Evolutionary conservation across 192 early-diverging fungal species (phyloP), one percentile per base, ranked within the genome.

Genomic region (Backusella australiensis): DNA sequence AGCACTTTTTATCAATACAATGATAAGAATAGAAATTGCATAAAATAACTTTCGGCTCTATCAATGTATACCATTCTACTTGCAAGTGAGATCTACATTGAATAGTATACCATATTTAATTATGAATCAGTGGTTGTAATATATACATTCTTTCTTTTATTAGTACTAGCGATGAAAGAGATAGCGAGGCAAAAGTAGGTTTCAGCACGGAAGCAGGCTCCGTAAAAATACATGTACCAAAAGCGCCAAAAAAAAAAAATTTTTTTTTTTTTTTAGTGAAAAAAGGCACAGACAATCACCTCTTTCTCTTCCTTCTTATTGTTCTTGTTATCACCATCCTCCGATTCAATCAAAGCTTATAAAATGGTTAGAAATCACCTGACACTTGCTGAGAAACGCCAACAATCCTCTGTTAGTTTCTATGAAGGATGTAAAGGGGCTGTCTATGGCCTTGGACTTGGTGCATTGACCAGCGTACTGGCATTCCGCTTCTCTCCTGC

Each of bases 401-500:
- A 63, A 1, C 23, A 63, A 29, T 4, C 11, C 12, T 63, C 56
- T 63, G 23, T 63, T 8, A 63, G 56, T 29, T 63, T 63, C 56
- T 29, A 29, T 29, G 23, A 63, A 29, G 56, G 23, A 8, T 63
- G 23, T 63, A 63, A 63, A 63, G 11, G 23, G 3, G 23, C 56
- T 3, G 26, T 63, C 56, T 29, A 63, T 26, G 56, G 56, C 1
- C 23, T 63, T 14, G 56, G 56, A 12, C n/a, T 26, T 14, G 23
- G 56, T 29, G 56, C 23, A 14, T 63, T 29, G 56, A 29, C 56
- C 7, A 63, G 56, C 12, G 11, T 63, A 63, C 29, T 63, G 8
- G 9, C 56, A 63, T 63, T 63, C 56, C 56, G 56, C 6, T 63
- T 63, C 56, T 63, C 56, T 63, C 56, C 56, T 14, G 56, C 56